Conservation (phyloP, 768 basidiomycete species). For the Lentinula aciculospora region DNA sequence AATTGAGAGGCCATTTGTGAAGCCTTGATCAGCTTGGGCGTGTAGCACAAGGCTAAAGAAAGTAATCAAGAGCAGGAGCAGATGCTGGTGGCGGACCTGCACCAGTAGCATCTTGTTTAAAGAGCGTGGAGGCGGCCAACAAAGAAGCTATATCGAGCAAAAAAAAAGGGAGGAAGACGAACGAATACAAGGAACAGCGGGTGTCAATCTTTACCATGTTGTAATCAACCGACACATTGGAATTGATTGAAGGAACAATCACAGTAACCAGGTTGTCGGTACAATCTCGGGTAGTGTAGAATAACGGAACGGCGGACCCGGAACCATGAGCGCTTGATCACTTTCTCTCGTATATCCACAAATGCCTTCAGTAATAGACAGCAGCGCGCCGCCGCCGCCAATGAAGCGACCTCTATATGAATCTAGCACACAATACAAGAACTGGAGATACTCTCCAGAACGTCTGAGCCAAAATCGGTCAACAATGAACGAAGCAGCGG, state of each 20-base stretch:
- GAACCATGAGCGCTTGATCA: neutral
- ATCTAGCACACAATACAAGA: constrained; percentile 72
- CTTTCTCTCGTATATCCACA: neutral
- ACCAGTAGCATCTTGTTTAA: constrained; percentile 11
- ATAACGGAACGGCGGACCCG: too few species aligned
- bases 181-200: neutral
- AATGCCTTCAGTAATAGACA: neutral
- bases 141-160: neutral
- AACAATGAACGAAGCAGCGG: constrained; percentile 69
- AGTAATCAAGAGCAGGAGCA: constrained; percentile 2
- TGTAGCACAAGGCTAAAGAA: constrained; percentile 6
- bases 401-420: constrained; percentile 55
- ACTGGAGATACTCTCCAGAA: constrained; percentile 85
- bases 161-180: neutral
- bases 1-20: constrained; percentile 25
- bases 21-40: constrained; percentile 21
- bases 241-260: neutral
- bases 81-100: constrained; percentile 13
- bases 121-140: neutral
- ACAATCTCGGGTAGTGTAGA: neutral
- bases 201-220: neutral
- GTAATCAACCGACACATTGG: neutral
- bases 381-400: neutral
- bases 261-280: neutral
- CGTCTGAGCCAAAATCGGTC: constrained; percentile 55